Base-by-base conservation (phyloP, 164 flowering plant species). In the Santalum album region DNA sequence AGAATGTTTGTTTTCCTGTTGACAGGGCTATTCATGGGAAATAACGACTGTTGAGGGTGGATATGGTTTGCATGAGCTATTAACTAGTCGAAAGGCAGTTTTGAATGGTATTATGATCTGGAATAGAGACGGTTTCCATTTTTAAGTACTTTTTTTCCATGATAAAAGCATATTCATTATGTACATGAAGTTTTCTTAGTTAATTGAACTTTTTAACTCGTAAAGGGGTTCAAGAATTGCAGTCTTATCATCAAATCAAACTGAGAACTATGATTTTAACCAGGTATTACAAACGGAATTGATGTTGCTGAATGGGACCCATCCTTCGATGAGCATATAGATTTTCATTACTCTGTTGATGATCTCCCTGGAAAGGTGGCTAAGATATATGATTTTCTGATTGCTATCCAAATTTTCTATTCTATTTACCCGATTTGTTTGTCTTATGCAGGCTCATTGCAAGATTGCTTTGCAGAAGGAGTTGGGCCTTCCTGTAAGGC, bases 11-110 rank as follows among this genome's bases (percentile, higher is more conserved):
- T 54, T 25, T 61, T 66, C 17, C 42, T 56, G 51, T 55, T 17
- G 61, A 49, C 74, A 92, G 98, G 96, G 95, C 18, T 92, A 88
- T 74, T 62, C 98, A 14, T 84, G 95, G 96, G 98, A 92, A 69
- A 84, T 92, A 64, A 92, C 96, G 24, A 89, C 98, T 24, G 63
- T 54, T 49, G 98, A 88, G 71, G 96, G 96, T 54, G 98, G 96
- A 71, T 77, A 84, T 74, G 96, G 98, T 56, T 72, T 92, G 29
- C 58, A 92, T 59, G 95, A 76, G 53, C 75, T 92, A 40, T 57
- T 92, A 56, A 61, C 61, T 46, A 81, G 85, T 66, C 77, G 98
- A 24, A 78, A 79, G 70, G 61, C 54, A 51, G 84, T 89, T 62
- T 57, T 92, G 23, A 78, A 76, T 72, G 98, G 98, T 90, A 73